These are phyloP conservation scores for Fagus crenata DNA, from an alignment of 306 rosid species.

Conservation along the genomic window DNA sequence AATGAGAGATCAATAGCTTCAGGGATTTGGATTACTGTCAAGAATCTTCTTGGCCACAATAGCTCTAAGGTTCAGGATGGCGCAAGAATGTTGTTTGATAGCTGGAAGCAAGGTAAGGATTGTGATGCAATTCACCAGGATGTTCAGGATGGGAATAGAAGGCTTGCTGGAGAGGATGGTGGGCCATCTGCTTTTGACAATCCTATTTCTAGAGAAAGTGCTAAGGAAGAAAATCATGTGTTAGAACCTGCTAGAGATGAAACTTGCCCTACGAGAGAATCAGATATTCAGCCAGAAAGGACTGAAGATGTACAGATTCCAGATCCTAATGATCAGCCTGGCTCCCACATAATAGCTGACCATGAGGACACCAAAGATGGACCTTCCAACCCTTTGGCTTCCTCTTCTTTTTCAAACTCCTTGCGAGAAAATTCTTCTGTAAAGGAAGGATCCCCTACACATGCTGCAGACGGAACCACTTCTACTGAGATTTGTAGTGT, in stretches of 20 bases:
- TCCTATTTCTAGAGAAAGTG: conserved; percentile 30
- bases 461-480: conserved; percentile 33
- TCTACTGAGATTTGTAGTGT: conserved; percentile 36
- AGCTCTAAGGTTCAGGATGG: conserved; percentile 66
- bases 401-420: conserved; percentile 33
- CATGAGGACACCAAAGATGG: conserved; percentile 42
- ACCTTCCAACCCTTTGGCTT: conserved; percentile 46
- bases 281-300: conserved; percentile 39
- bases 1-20: conserved; percentile 63
- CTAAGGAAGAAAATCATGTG: conserved; percentile 35
- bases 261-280: conserved; percentile 35
- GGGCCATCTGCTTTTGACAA: conserved; percentile 40
- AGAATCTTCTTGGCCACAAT: conserved; percentile 63
- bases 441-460: conserved; percentile 39
- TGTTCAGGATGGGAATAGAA: conserved; percentile 40
- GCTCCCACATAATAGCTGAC: conserved; percentile 35
- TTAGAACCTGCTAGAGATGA: conserved; percentile 37
- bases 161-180: conserved; percentile 43
- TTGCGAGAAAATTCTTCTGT: conserved; percentile 43
- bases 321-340: conserved; percentile 33
- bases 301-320: conserved; percentile 34
- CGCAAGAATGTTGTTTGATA: conserved; percentile 61
- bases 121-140: conserved; percentile 44
- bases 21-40: conserved; percentile 68
- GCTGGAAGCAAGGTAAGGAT: conserved; percentile 63